Evolutionary conservation across 176 grass and related monocot species (phyloP), one percentile per base, ranked within the genome.

Genomic region (Urochloa ruziziensis): DNA sequence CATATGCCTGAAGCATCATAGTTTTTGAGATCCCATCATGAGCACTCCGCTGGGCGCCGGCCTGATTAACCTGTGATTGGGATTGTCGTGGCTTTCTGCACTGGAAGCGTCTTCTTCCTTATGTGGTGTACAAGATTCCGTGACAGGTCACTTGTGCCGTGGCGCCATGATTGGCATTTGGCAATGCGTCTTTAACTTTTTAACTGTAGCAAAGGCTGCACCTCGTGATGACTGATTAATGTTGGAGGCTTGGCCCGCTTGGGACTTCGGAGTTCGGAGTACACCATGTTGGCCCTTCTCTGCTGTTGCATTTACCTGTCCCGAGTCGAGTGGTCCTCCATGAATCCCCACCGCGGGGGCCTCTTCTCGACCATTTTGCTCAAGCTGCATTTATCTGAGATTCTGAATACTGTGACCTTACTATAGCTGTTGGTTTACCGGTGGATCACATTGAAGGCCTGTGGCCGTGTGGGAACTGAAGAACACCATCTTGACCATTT

Each of bases 131-230:
- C 42, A 46, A 54, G 88, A 70, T 62, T 43, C 53, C 43, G 28
- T 70, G 82, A 54, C 83, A 85, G 77, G 35, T 77, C 54, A 83
- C 7, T 57, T 44, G 36, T 44, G 66, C 44, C 3, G 35, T 83
- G 54, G 57, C 15, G 25, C 57, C 69, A 83, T 83, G 73, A 73
- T 58, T 83, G 79, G 64, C 72, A 25, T 64, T 57, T 83, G 79
- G 64, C 73, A 25, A n/a, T 8, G 15, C 82, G 5, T 5, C 39
- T 8, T 19, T 9, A n/a, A n/a, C n/a, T 77, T 56, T 76, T 33
- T n/a, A 46, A 59, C 19, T 44, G 16, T 53, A 56, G 47, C 62
- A 21, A 37, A 73, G 24, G 25, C 32, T 32, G 39, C 68, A 7
- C 30, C 68, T 74, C 21, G 59, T 67, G 51, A 75, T 60, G 81